phyloP scores from a whole-genome alignment of 805 yeast species.

The Starmerella sirachaensis region DNA sequence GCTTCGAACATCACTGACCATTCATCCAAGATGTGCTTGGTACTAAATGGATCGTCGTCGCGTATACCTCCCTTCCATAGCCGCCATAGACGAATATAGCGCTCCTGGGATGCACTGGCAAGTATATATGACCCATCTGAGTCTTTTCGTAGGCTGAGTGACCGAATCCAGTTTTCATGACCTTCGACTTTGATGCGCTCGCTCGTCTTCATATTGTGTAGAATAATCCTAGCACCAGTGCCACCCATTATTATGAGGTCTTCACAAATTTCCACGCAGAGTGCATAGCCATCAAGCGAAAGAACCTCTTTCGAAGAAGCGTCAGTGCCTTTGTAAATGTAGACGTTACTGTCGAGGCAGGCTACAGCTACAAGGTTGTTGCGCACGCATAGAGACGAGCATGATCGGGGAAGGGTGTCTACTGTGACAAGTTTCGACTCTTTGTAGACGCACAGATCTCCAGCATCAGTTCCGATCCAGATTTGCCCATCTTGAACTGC shows the following conservation, averaged over 20 bases:
- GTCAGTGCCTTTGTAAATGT: conserved; percentile 40
- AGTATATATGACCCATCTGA: conserved; percentile 42
- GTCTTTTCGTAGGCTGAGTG: conserved; percentile 47
- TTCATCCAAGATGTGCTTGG: conserved; percentile 31
- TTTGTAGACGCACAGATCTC: not conserved
- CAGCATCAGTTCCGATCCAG: conserved; percentile 14
- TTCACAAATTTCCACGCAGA: conserved; percentile 20
- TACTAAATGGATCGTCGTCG: conserved; percentile 63
- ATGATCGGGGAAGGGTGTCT: conserved; percentile 1
- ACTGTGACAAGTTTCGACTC: not conserved
- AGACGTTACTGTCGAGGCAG: conserved; percentile 53
- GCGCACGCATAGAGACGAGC: conserved; percentile 2
- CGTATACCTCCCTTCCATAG: conserved; percentile 29
- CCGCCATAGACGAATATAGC: conserved; percentile 86
- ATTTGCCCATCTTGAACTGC: not conserved
- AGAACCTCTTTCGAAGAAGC: conserved; percentile 7
- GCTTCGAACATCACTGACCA: conserved; percentile 67
- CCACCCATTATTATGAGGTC: conserved; percentile 28
- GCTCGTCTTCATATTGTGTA: conserved; percentile 29
- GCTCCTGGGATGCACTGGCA: conserved; percentile 88
- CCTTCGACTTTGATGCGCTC: conserved; percentile 44
- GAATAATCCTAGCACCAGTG: conserved; percentile 35
- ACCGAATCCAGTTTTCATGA: conserved; percentile 93
- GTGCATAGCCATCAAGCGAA: conserved; percentile 24
- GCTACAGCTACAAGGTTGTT: conserved; percentile 38